These are phyloP conservation scores for Leccinum subspadiceum DNA, from an alignment of 1,284 basidiomycete species.

Conservation along the genomic window DNA sequence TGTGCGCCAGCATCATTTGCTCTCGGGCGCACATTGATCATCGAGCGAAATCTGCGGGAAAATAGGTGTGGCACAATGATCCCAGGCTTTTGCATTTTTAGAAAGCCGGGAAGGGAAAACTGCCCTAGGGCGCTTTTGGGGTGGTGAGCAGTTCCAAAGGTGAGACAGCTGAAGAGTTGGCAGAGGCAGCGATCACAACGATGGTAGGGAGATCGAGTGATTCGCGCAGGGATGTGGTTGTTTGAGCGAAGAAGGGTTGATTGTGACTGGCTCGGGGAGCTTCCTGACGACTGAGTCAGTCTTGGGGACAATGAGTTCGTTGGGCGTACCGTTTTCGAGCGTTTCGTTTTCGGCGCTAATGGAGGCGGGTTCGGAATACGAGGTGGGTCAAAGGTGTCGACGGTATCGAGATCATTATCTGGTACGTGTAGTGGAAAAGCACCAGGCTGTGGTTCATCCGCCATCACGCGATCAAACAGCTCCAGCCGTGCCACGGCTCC, in stretches of 20 bases:
- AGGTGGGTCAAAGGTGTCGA: constrained; percentile 2
- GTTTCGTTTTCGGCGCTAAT: constrained; percentile 1
- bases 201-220: constrained; percentile 19
- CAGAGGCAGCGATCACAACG: constrained; percentile 14
- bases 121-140: no score
- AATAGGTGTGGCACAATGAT: no score
- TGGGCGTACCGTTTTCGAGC: constrained; percentile 7
- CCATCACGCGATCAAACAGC: constrained; percentile 26
- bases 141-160: background rate
- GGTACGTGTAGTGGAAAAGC: background rate
- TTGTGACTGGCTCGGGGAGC: constrained; percentile 18
- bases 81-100: no score
- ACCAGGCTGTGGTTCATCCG: background rate
- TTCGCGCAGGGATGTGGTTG: background rate
- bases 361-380: constrained; percentile 9
- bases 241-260: background rate
- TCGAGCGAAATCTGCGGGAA: no score
- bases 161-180: constrained; percentile 5
- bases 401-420: constrained; percentile 1
- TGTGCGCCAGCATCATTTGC: no score
- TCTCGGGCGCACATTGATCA: no score
- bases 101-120: no score
- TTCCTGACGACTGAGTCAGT: constrained; percentile 32
- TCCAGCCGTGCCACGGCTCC: constrained; percentile 27
- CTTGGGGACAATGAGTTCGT: constrained; percentile 34